phyloP scores from a whole-genome alignment of 2,329 filamentous ascomycete species.

The Cladosporium cucumerinum region DNA sequence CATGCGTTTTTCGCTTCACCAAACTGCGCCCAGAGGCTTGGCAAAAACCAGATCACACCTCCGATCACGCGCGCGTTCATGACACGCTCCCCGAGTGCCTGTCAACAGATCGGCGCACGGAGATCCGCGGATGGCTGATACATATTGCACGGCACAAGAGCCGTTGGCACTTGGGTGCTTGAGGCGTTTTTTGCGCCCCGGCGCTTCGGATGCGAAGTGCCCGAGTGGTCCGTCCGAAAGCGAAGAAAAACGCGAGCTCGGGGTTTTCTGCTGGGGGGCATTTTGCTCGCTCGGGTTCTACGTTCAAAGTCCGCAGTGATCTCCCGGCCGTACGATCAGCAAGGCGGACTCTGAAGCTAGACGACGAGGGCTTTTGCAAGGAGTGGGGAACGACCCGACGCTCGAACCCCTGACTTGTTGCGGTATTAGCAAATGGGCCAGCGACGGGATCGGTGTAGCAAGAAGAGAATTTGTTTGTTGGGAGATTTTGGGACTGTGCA shows the following conservation, averaged over 20 bases:
- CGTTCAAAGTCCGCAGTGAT: not conserved
- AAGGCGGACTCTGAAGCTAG: not conserved
- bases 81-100: not conserved
- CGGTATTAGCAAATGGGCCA: not conserved
- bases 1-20: not conserved
- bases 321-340: too few relatives aligned
- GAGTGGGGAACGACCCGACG: not conserved
- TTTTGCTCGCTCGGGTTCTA: not conserved
- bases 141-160: conserved; percentile 2
- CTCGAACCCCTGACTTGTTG: conserved; percentile 1
- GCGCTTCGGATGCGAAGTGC: not conserved
- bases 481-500: conserved; percentile 2
- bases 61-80: not conserved
- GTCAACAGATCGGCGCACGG: conserved; percentile 7
- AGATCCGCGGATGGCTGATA: not conserved
- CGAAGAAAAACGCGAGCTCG: not conserved
- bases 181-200: not conserved
- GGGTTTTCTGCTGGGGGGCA: not conserved
- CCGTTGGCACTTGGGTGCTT: not conserved
- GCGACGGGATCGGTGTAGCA: not conserved
- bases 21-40: not conserved
- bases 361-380: not conserved
- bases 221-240: not conserved
- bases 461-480: conserved; percentile 10
- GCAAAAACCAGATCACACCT: not conserved